Conservation (phyloP, 305 asterid species). For the Solanum chacoense region DNA sequence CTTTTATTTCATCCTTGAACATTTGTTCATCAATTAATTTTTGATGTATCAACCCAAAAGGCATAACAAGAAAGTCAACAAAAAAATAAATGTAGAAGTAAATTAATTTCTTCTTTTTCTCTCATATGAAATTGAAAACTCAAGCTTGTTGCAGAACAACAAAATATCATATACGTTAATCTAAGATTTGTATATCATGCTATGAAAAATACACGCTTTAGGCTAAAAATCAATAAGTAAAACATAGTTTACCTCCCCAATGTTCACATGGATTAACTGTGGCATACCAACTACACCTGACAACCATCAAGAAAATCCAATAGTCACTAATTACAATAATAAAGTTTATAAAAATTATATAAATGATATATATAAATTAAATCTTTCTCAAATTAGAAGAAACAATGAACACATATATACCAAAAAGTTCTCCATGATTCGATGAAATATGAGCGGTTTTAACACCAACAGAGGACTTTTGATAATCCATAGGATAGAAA, state of each 20-base stretch:
- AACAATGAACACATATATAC: not conserved
- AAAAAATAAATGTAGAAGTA: too few species aligned
- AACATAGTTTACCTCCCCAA: not conserved
- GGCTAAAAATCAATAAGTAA: not conserved
- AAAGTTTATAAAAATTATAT: too few species aligned
- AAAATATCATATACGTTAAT: not conserved
- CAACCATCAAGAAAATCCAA: not conserved
- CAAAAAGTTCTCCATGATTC: not conserved
- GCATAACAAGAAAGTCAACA: not conserved
- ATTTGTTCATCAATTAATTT: not conserved
- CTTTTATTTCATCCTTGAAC: not conserved
- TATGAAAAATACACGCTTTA: too few species aligned
- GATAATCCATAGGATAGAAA: not conserved
- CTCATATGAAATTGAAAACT: too few species aligned
- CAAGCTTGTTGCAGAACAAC: not conserved
- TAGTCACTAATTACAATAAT: not conserved
- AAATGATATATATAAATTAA: too few species aligned
- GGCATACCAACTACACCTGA: not conserved
- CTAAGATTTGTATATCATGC: not conserved
- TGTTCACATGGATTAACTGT: not conserved
- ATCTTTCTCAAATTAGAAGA: not conserved
- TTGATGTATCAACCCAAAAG: not conserved
- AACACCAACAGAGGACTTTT: not conserved
- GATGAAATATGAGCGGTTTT: too few species aligned
- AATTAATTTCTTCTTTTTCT: too few species aligned